Evolutionary conservation across 176 grass and related monocot species (phyloP), one percentile per base, ranked within the genome.

Genomic region (Lolium rigidum): DNA sequence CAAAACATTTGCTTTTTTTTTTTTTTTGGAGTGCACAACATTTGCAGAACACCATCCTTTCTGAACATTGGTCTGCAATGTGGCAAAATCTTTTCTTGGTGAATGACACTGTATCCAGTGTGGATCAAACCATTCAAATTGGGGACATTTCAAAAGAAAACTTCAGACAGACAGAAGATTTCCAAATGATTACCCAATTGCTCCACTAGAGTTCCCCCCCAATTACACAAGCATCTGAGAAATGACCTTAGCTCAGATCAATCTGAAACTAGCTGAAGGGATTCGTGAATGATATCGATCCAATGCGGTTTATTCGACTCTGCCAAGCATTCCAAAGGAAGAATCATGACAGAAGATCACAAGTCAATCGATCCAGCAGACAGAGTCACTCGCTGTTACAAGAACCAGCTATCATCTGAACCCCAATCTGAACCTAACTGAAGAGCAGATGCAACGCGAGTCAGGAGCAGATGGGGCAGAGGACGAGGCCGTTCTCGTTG

Each of bases 401-500:
- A 17, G 63, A 66, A 37, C 62, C 16, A 65, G 61, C 62, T 37
- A 66, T 26, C 26, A 66, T 35, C 63, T 17, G 62, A 65, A 65
- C 31, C 25, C 3, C 16, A 31, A 66, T 35, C 63, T 17, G 62
- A 65, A 65, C 31, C 25, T 7, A 31, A 31, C 62, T 37, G 14
- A 7, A 66, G 63, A 91, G 58, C 24, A 79, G 74, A 66, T 16
- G 6, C 79, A 86, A 65, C 15, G n/a, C 20, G 82, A 86, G 88
- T 66, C 63, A 93, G 68, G 90, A 98, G 89, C 97, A 98, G 54
- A 89, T 81, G 28, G 54, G 64, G 79, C 97, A 98, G 37, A 92
- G 93, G 85, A 95, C 94, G 81, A 98, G 87, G 41, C 97, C 94
- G 59, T 98, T 98, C 94, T 98, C 97, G 77, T 98, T 98, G 87